These are phyloP conservation scores for Aspergillus cejpii DNA, from an alignment of 2,329 filamentous ascomycete species.

Conservation along the genomic window DNA sequence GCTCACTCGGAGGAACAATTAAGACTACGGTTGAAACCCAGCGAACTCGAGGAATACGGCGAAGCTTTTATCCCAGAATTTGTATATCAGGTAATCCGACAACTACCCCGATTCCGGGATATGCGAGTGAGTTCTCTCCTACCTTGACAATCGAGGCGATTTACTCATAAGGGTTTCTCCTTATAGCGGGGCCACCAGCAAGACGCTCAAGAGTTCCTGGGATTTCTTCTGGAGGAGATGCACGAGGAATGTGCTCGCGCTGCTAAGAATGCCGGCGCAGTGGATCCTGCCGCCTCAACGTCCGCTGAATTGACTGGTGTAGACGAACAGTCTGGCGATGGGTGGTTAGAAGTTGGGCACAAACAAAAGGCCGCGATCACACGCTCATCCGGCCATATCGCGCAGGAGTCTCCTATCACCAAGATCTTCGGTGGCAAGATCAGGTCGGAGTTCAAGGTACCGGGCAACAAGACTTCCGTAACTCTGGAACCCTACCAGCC, in stretches of 20 bases:
- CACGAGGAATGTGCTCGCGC: constrained; percentile 85
- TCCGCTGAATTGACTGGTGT: constrained; percentile 31
- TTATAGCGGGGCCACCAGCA: constrained; percentile 83
- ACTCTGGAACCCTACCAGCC: constrained; percentile 92
- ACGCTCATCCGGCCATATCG: constrained; percentile 69
- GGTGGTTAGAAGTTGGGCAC: constrained; percentile 91
- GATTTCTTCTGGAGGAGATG: constrained; percentile 83
- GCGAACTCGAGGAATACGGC: constrained; percentile 82
- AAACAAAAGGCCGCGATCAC: constrained; percentile 85
- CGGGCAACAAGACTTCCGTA: constrained; percentile 81
- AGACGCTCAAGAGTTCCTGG: constrained; percentile 94
- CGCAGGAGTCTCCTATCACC: constrained; percentile 72
- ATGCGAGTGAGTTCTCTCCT: constrained; percentile 64
- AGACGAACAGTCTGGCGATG: constrained; percentile 48
- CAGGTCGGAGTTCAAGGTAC: constrained; percentile 79
- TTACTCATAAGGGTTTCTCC: not conserved
- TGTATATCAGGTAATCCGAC: constrained; percentile 86
- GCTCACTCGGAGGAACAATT: constrained; percentile 67
- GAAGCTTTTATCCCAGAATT: constrained; percentile 90
- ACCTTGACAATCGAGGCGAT: not conserved
- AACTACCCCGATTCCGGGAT: constrained; percentile 77
- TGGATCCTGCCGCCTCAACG: constrained; percentile 42
- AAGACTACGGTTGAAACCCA: constrained; percentile 64
- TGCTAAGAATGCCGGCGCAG: constrained; percentile 51
- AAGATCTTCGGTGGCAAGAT: constrained; percentile 92